Conservation (phyloP, 2,329 filamentous ascomycete genomes). For the Colletotrichum sp. region DNA sequence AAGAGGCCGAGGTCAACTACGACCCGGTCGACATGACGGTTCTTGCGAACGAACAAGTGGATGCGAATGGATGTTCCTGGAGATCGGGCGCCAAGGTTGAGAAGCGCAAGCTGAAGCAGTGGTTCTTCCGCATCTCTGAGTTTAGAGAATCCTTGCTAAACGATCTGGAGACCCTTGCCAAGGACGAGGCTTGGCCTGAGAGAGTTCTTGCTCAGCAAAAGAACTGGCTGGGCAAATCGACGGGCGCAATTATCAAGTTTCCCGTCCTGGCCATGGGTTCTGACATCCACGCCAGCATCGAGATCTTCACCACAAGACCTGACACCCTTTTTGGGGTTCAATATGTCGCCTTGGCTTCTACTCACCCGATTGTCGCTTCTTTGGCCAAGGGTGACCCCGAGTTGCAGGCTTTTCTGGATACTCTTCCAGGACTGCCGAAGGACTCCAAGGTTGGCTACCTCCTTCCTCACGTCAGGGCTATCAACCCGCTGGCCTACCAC, state of each 20-base stretch:
- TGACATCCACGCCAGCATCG: conserved; percentile 53
- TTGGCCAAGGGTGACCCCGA: conserved; percentile 64
- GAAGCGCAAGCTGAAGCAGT: conserved; percentile 80
- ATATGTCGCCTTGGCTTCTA: conserved; percentile 79
- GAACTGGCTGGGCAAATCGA: conserved; percentile 86
- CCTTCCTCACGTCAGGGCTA: conserved; percentile 64
- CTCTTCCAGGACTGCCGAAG: conserved; percentile 57
- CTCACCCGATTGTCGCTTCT: conserved; percentile 70
- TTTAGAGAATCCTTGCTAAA: conserved; percentile 76
- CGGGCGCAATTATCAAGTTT: conserved; percentile 76
- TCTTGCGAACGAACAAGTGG: conserved; percentile 92
- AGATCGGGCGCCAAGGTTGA: conserved; percentile 85
- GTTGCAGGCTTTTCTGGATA: conserved; percentile 72
- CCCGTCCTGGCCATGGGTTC: conserved; percentile 54
- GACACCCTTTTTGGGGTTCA: conserved; percentile 90
- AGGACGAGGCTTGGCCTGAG: conserved; percentile 77
- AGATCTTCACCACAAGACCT: conserved; percentile 83
- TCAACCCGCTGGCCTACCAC: conserved; percentile 69
- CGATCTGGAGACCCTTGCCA: conserved; percentile 70
- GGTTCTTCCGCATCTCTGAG: conserved; percentile 86
- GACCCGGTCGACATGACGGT: conserved; percentile 90
- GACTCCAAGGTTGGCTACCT: conserved; percentile 72
- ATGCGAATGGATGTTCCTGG: conserved; percentile 84
- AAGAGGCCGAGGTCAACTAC: conserved; percentile 86
- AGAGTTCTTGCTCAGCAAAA: conserved; percentile 82